Evolutionary conservation across 176 grass and related monocot species (phyloP).

Genomic region (Paspalum vaginatum): DNA sequence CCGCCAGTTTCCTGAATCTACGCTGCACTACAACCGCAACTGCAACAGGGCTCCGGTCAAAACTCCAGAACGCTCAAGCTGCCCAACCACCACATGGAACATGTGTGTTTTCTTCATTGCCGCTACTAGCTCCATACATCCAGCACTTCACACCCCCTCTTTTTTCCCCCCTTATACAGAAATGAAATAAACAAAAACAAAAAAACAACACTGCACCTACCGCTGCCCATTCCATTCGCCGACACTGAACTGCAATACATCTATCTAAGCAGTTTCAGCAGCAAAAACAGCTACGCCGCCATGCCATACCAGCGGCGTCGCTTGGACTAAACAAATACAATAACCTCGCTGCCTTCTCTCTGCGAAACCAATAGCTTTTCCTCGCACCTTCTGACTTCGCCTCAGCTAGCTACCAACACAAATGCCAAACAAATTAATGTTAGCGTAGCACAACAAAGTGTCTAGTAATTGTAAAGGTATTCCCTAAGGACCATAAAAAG

Average conservation of each 20-base stretch:
- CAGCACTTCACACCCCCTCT: background rate
- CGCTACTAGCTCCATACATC: background rate
- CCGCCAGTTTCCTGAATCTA: background rate
- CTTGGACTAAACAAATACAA: constrained; percentile 5
- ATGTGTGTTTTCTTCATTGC: background rate
- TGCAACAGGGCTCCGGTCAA: background rate
- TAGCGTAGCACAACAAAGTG: constrained; percentile 7
- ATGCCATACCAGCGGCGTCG: background rate
- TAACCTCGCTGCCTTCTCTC: background rate
- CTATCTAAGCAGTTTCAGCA: background rate
- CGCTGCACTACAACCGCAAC: background rate
- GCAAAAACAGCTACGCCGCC: background rate
- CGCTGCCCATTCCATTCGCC: constrained; percentile 5
- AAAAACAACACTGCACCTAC: constrained; percentile 19
- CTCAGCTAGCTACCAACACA: background rate
- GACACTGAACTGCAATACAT: background rate
- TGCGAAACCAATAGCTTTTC: constrained; percentile 6
- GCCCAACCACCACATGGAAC: constrained; percentile 25
- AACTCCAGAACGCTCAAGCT: background rate
- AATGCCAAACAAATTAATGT: background rate
- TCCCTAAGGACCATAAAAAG: background rate
- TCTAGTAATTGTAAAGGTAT: background rate
- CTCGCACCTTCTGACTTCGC: background rate
- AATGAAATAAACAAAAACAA: background rate
- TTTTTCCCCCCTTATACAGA: background rate